Percentiles rank a stretch among this genome's conserved stretches.
phyloP scores from a whole-genome alignment of 2,329 filamentous ascomycete species.

The Penicillium sp. region DNA sequence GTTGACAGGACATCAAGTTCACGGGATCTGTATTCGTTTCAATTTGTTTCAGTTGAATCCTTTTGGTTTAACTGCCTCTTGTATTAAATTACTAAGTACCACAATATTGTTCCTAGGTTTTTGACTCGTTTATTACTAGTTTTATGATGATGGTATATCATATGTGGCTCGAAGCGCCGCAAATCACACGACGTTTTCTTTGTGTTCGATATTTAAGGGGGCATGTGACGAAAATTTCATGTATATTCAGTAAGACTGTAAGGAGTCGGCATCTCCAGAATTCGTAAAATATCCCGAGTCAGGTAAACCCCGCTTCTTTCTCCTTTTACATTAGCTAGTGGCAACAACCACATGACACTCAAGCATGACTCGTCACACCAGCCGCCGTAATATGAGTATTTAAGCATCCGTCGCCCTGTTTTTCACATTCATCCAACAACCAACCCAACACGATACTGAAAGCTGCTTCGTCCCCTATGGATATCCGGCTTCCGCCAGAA shows the following conservation, averaged over 20 bases:
- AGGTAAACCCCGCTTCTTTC: neutral
- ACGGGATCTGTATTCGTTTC: neutral
- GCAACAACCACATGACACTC: neutral
- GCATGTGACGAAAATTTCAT: neutral
- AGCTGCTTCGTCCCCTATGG: neutral
- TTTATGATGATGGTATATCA: neutral
- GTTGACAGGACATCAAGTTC: neutral
- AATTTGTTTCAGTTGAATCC: neutral
- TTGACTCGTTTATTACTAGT: neutral
- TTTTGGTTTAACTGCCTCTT: neutral
- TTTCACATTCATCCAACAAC: neutral
- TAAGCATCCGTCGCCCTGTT: neutral
- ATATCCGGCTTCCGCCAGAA: neutral
- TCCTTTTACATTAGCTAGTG: neutral
- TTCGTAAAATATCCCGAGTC: neutral
- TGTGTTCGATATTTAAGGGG: neutral
- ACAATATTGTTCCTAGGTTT: neutral
- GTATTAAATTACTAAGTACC: neutral
- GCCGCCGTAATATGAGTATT: neutral
- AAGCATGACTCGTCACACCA: neutral
- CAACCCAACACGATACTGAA: neutral
- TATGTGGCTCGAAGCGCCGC: too few relatives aligned
- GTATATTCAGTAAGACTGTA: neutral
- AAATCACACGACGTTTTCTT: neutral
- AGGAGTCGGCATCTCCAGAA: neutral